Evolutionary conservation across 2,329 filamentous ascomycete species (phyloP).

Genomic region (Parastagonospora avenae): DNA sequence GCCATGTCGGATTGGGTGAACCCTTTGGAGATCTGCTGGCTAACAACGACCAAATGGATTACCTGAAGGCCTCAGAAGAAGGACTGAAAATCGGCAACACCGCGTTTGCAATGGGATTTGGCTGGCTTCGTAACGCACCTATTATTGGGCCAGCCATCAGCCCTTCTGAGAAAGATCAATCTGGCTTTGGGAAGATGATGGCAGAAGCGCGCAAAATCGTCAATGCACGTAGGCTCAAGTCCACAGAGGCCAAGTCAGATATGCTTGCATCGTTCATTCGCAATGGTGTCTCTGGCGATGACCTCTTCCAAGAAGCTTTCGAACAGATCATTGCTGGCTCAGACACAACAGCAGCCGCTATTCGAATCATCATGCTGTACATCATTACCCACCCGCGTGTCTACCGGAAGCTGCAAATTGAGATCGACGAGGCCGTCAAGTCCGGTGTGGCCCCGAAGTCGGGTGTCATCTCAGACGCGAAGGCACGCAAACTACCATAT

Average conservation of each 20-base stretch:
- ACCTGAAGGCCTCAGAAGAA: conserved; percentile 53
- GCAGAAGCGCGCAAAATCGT: conserved; percentile 34
- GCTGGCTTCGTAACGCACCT: conserved; percentile 29
- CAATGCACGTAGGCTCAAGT: conserved; percentile 52
- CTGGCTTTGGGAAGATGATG: conserved; percentile 42
- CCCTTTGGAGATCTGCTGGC: conserved; percentile 58
- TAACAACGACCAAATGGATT: conserved; percentile 55
- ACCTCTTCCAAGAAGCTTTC: conserved; percentile 50
- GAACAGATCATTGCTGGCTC: conserved; percentile 60
- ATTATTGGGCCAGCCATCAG: conserved; percentile 35
- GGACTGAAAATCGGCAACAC: conserved; percentile 36
- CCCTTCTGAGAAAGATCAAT: conserved; percentile 44
- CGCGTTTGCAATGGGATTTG: conserved; percentile 32
- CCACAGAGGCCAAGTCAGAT: conserved; percentile 51
- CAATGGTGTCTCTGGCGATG: conserved; percentile 49
- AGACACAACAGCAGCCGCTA: conserved; percentile 62
- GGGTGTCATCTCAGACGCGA: conserved; percentile 55
- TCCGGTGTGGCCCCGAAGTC: conserved; percentile 42
- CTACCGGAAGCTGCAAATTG: conserved; percentile 52
- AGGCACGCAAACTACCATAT: conserved; percentile 51
- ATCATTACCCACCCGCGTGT: conserved; percentile 58
- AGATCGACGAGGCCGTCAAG: conserved; percentile 52
- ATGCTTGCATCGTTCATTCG: conserved; percentile 61
- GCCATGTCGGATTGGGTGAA: conserved; percentile 58
- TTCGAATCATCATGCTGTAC: conserved; percentile 60